Base-by-base conservation (phyloP, 2,329 filamentous ascomycete species). In the Fusarium bactridioides region DNA sequence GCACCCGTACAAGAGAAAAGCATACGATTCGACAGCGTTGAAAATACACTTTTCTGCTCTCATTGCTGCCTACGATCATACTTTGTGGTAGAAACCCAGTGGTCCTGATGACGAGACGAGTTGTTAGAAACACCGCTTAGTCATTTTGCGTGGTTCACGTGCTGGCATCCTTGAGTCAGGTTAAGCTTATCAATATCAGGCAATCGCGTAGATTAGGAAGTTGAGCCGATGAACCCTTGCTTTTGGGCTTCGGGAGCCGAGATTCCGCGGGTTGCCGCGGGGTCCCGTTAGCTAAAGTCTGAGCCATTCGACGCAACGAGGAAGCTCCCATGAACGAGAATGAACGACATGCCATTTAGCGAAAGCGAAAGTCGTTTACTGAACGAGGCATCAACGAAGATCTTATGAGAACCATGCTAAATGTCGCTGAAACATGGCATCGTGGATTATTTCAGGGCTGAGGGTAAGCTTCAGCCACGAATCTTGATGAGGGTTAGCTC, bases 251-350 rank as follows among this genome's bases (percentile, higher is more conserved):
- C 33, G 33, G 33, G 8, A 1, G 10, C 23, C 23, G 33, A 18
- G 50, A 54, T 16, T 10, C 50, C 50, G 33, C 50, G 50, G 33
- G 33, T n/a, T n/a, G 23, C 50, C 50, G 50, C 33, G 50, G 50
- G 10, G 19, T 29, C 8, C 50, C 50, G 50, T 27, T 27, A 40
- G 33, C 25, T 54, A 10, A n/a, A 5, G 10, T n/a, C 50, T 4
- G 35, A 13, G 13, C 50, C 23, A 10, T 53, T 7, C 3, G 3
- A 5, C 33, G 33, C 23, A 27, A 50, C n/a, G 33, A 37, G 12
- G 7, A 53, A 16, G 33, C 13, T 23, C 31, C n/a, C n/a, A 8
- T 35, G 31, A 35, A 29, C 23, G 50, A 29, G 15, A 40, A n/a
- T 13, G 10, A 40, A 27, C 23, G 33, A 51, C 2, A 12, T 54